Evolutionary conservation across 1,284 basidiomycete species (phyloP).

Genomic region (Laetiporus sulphureus): DNA sequence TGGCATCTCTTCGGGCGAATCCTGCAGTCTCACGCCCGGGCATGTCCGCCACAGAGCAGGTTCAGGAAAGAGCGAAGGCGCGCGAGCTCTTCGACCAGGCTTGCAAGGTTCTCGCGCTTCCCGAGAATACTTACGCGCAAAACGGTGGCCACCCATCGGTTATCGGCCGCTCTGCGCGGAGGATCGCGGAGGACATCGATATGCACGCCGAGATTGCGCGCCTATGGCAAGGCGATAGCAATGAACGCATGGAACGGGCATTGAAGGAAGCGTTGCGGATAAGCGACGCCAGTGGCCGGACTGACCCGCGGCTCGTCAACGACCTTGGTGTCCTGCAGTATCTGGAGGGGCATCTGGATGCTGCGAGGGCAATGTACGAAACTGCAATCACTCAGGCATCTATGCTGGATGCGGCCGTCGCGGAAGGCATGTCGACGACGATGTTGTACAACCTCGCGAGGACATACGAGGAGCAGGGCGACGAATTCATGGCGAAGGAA

Average conservation of each 20-base stretch:
- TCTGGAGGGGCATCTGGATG: slow-evolving; percentile 54
- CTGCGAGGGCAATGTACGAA: slow-evolving; percentile 61
- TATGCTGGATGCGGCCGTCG: slow-evolving; percentile 39
- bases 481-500: slow-evolving; percentile 65
- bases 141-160: slow-evolving; percentile 31
- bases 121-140: slow-evolving; percentile 40
- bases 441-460: slow-evolving; percentile 86
- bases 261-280: slow-evolving; percentile 68
- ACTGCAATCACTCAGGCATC: slow-evolving; percentile 56
- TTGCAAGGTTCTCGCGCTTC: slow-evolving; percentile 52
- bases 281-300: slow-evolving; percentile 39
- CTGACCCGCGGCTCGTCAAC: slow-evolving; percentile 70
- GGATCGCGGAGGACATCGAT: slow-evolving; percentile 70
- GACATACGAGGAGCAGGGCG: slow-evolving; percentile 79
- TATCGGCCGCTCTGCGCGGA: slow-evolving; percentile 38
- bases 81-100: slow-evolving; percentile 80
- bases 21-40: slow-evolving; percentile 78
- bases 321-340: slow-evolving; percentile 80
- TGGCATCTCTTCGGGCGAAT: slow-evolving; percentile 80
- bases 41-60: slow-evolving; percentile 65
- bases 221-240: slow-evolving; percentile 78
- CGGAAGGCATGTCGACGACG: slow-evolving; percentile 71
- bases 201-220: slow-evolving; percentile 84
- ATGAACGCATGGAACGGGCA: slow-evolving; percentile 67
- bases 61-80: slow-evolving; percentile 67